Percentiles rank a stretch among this genome's conserved stretches.
phyloP scores from a whole-genome alignment of 2,329 filamentous ascomycete species.

The Samsoniella hepiali region DNA sequence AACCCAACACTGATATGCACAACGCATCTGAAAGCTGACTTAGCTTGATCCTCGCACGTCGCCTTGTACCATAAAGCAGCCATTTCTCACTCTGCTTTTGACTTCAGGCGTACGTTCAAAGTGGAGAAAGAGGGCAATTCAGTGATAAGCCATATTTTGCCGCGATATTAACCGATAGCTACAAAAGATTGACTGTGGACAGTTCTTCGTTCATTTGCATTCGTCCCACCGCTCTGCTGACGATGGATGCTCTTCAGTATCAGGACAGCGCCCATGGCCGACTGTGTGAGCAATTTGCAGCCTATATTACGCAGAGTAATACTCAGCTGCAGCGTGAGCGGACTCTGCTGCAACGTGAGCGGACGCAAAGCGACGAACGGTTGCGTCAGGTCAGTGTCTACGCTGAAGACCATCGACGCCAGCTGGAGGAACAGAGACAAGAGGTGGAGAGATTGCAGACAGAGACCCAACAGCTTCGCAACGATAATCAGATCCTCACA shows the following conservation, averaged over 20 bases:
- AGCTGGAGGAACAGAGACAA: not conserved
- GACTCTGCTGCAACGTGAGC: not conserved
- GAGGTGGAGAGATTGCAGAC: not conserved
- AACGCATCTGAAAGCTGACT: too few species aligned
- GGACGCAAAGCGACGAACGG: not conserved
- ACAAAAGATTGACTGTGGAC: not conserved
- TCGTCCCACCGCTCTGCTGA: not conserved
- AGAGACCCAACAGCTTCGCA: too few species aligned
- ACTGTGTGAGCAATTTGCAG: not conserved
- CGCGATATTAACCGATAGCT: not conserved
- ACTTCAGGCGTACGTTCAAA: too few species aligned
- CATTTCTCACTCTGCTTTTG: too few species aligned
- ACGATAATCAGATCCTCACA: not conserved
- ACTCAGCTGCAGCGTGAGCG: not conserved
- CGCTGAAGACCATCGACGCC: not conserved
- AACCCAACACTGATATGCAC: too few species aligned
- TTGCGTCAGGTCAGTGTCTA: not conserved
- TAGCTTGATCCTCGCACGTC: too few species aligned
- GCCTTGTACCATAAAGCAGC: too few species aligned
- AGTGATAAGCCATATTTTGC: not conserved
- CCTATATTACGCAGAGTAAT: not conserved
- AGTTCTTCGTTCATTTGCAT: not conserved
- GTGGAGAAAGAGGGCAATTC: not conserved
- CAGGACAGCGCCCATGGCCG: not conserved
- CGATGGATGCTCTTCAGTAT: not conserved